phyloP scores from a whole-genome alignment of 495 filamentous ascomycete species.

The Aspergillus indologenus region DNA sequence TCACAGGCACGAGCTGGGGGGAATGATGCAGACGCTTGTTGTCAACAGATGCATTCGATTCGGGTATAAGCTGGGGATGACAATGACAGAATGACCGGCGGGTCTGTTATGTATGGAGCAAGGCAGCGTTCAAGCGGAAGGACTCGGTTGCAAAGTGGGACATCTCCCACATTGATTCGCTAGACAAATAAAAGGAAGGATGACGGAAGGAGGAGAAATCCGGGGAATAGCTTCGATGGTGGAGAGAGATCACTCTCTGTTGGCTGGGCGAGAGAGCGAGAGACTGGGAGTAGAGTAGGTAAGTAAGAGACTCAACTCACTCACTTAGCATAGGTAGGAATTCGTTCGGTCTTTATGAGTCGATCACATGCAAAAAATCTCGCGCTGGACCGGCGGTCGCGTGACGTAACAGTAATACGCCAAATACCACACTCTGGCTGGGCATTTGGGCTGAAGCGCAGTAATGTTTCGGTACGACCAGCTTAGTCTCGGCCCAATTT shows the following conservation, averaged over 20 bases:
- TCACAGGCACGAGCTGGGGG: constrained; percentile 7
- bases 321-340: too few species aligned
- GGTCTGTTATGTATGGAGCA: background rate
- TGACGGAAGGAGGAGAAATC: constrained; percentile 18
- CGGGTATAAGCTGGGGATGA: background rate
- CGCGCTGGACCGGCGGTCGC: constrained; percentile 24
- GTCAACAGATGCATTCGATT: background rate
- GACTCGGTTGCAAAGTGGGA: background rate
- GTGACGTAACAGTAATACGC: constrained; percentile 40
- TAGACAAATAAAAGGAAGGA: constrained; percentile 7
- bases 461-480: constrained; percentile 9
- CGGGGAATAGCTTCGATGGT: constrained; percentile 23
- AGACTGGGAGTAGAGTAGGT: too few species aligned
- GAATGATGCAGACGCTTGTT: background rate
- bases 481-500: constrained; percentile 15
- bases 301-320: too few species aligned
- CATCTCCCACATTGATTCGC: constrained; percentile 19
- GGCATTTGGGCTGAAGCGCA: background rate
- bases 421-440: constrained; percentile 19
- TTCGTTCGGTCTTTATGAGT: constrained; percentile 19
- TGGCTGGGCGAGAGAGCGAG: background rate
- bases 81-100: background rate
- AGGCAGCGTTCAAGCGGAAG: background rate
- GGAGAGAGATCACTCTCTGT: constrained; percentile 18
- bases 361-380: constrained; percentile 44